Evolutionary conservation across 495 filamentous ascomycete genomes (phyloP), one percentile per base, ranked within the genome.

Genomic region (Penicillium lagena): DNA sequence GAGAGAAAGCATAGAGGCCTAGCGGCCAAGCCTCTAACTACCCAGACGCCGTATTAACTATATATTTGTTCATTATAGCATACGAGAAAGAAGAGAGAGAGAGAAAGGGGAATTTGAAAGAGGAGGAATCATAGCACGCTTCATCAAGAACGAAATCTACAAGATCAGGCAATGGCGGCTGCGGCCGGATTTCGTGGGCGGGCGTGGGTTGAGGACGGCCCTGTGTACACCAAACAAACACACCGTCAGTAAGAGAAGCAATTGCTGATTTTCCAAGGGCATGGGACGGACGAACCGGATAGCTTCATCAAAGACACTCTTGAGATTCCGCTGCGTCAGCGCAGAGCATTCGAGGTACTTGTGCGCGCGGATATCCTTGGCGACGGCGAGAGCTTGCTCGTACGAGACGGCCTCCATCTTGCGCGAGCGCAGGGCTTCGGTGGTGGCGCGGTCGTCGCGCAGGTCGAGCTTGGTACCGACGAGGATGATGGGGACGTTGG

Each of bases 271-370:
- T 34, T 40, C 4, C 27, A 33, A 13, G 13, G 35, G 17, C 9
- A 34, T 12, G 12, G 15, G 7, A 8, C 17, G 9, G 39, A 62
- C 72, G 41, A 64, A 96, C 91, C 90, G 79, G 60, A 98, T 98
- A 32, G 93, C 93, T 60, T 95, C 89, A 55, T 98, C 93, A 60
- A 98, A 98, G 38, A 98, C 94, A 43, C 87, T 91, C 80, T 98
- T 98, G 53, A 98, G 66, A 58, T 94, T 94, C 45, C 89, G 77
- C 70, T 97, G 93, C 29, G 93, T 98, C 47, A 97, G 75, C 30
- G 93, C 93, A n/a, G 93, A 98, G 71, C 93, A 98, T 64, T 98
- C 93, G 29, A 96, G 73, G 63, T 98, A 98, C 66, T 96, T 96
- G 61, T 85, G 80, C 34, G 94, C 93, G 51, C 79, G 78, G 59